These are phyloP conservation scores for Martiniozyma asiatica DNA, from an alignment of 1,139 yeast species.

Conservation along the genomic window DNA sequence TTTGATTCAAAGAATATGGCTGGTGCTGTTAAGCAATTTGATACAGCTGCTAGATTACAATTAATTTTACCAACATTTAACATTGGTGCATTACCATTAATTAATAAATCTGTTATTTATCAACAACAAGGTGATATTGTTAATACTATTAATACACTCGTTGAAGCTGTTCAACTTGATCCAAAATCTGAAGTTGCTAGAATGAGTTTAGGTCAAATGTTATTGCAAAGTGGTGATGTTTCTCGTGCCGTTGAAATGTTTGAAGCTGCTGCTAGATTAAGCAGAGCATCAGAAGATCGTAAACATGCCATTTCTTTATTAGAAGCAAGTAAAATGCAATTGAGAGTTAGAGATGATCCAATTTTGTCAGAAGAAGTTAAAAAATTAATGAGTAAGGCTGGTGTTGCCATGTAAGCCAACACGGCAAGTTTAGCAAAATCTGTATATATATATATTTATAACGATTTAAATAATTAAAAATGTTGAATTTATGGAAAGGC, in stretches of 20 bases:
- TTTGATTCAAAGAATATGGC: slow-evolving; percentile 67
- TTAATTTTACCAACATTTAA: slow-evolving; percentile 45
- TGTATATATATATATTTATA: too few species aligned
- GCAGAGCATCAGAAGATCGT: slow-evolving; percentile 80
- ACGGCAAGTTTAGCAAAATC: too few species aligned
- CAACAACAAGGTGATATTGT: slow-evolving; percentile 47
- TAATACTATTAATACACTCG: slow-evolving; percentile 57
- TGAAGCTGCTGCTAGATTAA: slow-evolving; percentile 69
- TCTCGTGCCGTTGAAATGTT: slow-evolving; percentile 74
- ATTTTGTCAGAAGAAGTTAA: slow-evolving; percentile 34
- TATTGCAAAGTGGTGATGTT: slow-evolving; percentile 69
- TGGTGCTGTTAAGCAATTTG: slow-evolving; percentile 76
- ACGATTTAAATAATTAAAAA: too few species aligned
- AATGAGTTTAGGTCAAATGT: slow-evolving; percentile 82
- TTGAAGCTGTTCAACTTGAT: slow-evolving; percentile 71
- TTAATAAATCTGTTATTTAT: slow-evolving; percentile 76
- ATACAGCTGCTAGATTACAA: slow-evolving; percentile 76
- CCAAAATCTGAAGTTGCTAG: slow-evolving; percentile 84
- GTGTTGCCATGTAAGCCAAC: too few species aligned
- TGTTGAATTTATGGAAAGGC: too few species aligned
- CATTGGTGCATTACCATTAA: slow-evolving; percentile 82
- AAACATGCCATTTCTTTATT: slow-evolving; percentile 86
- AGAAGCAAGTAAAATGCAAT: slow-evolving; percentile 81
- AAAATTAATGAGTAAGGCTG: slow-evolving; percentile 23
- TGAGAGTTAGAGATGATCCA: slow-evolving; percentile 58